Conservation (phyloP, 495 filamentous ascomycete species). For the Elaphomyces granulatus region DNA sequence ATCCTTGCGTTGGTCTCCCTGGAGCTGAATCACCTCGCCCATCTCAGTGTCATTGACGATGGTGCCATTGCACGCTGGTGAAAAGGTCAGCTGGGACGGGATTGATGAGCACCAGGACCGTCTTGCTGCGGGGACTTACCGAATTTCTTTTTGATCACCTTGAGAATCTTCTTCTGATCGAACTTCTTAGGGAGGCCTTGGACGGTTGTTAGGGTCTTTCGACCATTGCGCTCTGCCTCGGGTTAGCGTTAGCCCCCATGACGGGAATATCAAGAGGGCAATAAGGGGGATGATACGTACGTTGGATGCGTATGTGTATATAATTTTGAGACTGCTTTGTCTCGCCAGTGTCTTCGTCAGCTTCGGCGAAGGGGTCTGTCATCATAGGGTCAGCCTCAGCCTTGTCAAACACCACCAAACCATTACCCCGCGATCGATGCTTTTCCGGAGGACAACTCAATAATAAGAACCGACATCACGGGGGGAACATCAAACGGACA, state of each 20-base stretch:
- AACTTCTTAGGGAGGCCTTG: slow-evolving; percentile 97
- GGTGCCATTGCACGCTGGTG: slow-evolving; percentile 97
- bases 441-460: too few species aligned
- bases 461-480: too few species aligned
- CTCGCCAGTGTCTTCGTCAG: slow-evolving; percentile 96
- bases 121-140: slow-evolving; percentile 40
- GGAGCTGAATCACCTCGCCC: slow-evolving; percentile 99
- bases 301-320: slow-evolving; percentile 99
- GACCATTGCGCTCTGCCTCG: slow-evolving; percentile 92
- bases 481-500: not conserved
- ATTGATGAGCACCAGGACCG: slow-evolving; percentile 1
- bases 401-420: slow-evolving; percentile 7
- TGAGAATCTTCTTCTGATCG: slow-evolving; percentile 98
- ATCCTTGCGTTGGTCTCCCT: slow-evolving; percentile 98
- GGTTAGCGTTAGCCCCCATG: slow-evolving; percentile 13
- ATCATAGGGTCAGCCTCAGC: too few species aligned
- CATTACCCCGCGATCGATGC: slow-evolving; percentile 32
- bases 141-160: slow-evolving; percentile 99
- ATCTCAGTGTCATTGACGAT: slow-evolving; percentile 94
- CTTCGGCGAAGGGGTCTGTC: slow-evolving; percentile 99
- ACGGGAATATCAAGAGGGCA: slow-evolving; percentile 4
- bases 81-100: slow-evolving; percentile 18
- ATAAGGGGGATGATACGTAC: slow-evolving; percentile 46
- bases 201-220: slow-evolving; percentile 98
- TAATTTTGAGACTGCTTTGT: slow-evolving; percentile 91